These are phyloP conservation scores for Cladosporium halotolerans DNA, from an alignment of 2,329 filamentous ascomycete species.

Conservation along the genomic window DNA sequence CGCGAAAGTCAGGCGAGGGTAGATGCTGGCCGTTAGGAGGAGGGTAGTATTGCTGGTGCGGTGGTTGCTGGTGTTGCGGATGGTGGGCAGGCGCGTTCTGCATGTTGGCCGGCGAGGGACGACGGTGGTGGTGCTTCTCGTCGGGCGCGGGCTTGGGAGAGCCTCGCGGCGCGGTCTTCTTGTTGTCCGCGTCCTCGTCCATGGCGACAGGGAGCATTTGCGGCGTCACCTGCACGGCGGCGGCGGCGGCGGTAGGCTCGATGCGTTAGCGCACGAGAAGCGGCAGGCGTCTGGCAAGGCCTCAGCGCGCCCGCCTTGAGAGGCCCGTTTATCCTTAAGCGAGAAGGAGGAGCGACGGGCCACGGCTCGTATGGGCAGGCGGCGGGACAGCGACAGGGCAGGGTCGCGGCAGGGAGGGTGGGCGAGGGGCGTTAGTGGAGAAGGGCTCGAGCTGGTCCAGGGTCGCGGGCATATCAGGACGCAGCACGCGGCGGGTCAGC, in stretches of 20 bases:
- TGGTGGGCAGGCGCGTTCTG: conserved; percentile 3
- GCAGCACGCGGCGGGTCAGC: conserved; percentile 2
- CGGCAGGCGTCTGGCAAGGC: conserved; percentile 9
- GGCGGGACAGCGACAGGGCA: conserved; percentile 7
- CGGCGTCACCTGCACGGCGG: conserved; percentile 7
- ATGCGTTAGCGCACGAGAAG: conserved; percentile 7
- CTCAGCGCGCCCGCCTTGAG: conserved; percentile 9
- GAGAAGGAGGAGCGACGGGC: neutral
- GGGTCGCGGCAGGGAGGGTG: neutral
- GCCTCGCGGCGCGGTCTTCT: conserved; percentile 3
- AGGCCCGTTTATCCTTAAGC: conserved; percentile 13
- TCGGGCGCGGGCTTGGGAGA: conserved; percentile 4
- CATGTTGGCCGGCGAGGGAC: conserved; percentile 4
- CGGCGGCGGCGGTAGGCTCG: conserved; percentile 3
- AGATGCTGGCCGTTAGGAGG: conserved; percentile 4
- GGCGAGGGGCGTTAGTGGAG: conserved; percentile 7
- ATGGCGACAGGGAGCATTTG: conserved; percentile 9
- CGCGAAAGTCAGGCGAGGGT: conserved; percentile 10
- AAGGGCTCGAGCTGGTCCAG: conserved; percentile 2
- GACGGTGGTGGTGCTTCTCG: conserved; percentile 1
- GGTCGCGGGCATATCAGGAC: neutral
- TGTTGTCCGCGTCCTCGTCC: conserved; percentile 7
- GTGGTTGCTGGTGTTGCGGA: conserved; percentile 2
- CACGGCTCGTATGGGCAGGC: conserved; percentile 9
- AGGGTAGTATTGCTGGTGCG: conserved; percentile 7